Conservation (phyloP, 2,329 filamentous ascomycete genomes). For the Colletotrichum liaoningense region DNA sequence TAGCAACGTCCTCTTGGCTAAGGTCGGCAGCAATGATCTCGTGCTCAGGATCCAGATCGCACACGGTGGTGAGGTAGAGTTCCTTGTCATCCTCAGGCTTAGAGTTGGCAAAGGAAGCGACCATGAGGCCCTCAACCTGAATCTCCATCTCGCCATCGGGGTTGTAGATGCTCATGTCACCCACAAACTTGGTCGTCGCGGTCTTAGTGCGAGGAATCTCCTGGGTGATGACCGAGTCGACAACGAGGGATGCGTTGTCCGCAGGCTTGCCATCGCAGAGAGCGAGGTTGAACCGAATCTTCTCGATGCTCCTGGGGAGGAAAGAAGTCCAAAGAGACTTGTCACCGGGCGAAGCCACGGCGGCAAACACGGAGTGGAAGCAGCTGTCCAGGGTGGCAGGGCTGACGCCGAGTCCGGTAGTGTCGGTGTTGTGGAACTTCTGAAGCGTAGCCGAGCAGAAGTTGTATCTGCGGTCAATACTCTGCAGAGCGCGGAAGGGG, state of each 20-base stretch:
- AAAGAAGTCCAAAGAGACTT: slow-evolving; percentile 46
- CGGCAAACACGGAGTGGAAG: slow-evolving; percentile 48
- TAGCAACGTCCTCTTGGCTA: slow-evolving; percentile 10
- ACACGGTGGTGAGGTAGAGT: slow-evolving; percentile 47
- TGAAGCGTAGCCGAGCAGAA: slow-evolving; percentile 30
- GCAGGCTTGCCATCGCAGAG: slow-evolving; percentile 17
- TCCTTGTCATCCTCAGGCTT: slow-evolving; percentile 47
- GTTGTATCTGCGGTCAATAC: slow-evolving; percentile 35
- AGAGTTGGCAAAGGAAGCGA: slow-evolving; percentile 45
- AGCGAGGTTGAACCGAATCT: slow-evolving; percentile 35
- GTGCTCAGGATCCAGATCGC: slow-evolving; percentile 54
- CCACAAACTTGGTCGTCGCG: slow-evolving; percentile 44
- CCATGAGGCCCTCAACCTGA: slow-evolving; percentile 46
- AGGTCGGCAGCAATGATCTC: slow-evolving; percentile 44
- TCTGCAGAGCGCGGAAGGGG: slow-evolving; percentile 36
- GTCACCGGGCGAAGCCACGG: slow-evolving; percentile 47
- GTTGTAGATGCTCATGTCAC: slow-evolving; percentile 51
- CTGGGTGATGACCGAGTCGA: slow-evolving; percentile 47
- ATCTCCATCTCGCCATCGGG: slow-evolving; percentile 44
- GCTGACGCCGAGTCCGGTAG: slow-evolving; percentile 43
- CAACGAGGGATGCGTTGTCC: slow-evolving; percentile 37
- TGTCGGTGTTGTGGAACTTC: slow-evolving; percentile 41
- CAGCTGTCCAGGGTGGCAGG: slow-evolving; percentile 48
- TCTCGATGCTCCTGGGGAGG: slow-evolving; percentile 43
- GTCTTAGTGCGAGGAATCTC: slow-evolving; percentile 39